phyloP scores from a whole-genome alignment of 1,284 basidiomycete species.

The Albatrellus sp. region DNA sequence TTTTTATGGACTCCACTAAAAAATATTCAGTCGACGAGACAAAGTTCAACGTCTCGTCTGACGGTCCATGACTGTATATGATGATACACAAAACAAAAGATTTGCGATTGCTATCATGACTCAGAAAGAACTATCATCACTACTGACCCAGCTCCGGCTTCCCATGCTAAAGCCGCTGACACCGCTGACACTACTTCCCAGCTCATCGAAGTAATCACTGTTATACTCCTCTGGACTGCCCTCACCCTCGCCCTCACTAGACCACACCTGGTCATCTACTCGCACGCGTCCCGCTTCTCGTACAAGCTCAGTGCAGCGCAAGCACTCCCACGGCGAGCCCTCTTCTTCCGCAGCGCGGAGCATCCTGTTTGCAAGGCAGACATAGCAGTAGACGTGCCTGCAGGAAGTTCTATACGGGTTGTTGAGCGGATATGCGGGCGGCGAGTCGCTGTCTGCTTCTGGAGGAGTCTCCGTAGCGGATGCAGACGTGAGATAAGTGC shows the following conservation, averaged over 20 bases:
- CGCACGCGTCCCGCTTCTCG: conserved; percentile 36
- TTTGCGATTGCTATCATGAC: neutral
- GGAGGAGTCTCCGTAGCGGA: conserved; percentile 2
- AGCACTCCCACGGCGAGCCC: conserved; percentile 61
- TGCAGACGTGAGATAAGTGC: conserved; percentile 12
- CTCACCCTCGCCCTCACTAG: conserved; percentile 24
- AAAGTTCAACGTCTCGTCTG: too few species aligned
- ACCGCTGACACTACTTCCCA: conserved; percentile 13
- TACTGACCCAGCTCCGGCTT: conserved; percentile 12
- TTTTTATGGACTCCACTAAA: too few species aligned
- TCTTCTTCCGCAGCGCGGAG: conserved; percentile 59
- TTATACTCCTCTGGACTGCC: conserved; percentile 13
- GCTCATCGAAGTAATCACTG: conserved; percentile 14
- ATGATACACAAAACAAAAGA: neutral
- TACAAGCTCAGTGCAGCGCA: conserved; percentile 60
- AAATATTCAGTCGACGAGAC: too few species aligned
- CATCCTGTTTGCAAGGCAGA: conserved; percentile 75
- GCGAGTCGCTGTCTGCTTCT: conserved; percentile 18
- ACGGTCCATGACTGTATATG: neutral
- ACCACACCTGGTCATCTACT: conserved; percentile 3
- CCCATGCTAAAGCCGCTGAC: conserved; percentile 11
- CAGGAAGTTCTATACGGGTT: conserved; percentile 69
- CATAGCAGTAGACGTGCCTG: conserved; percentile 79
- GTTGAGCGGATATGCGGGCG: conserved; percentile 50
- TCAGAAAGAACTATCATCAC: conserved; percentile 10